A percentile compares a stretch with the other conserved stretches of the same genome.
Conservation (phyloP, 768 basidiomycete genomes). For the Pilatotrama ljubarskyi region DNA sequence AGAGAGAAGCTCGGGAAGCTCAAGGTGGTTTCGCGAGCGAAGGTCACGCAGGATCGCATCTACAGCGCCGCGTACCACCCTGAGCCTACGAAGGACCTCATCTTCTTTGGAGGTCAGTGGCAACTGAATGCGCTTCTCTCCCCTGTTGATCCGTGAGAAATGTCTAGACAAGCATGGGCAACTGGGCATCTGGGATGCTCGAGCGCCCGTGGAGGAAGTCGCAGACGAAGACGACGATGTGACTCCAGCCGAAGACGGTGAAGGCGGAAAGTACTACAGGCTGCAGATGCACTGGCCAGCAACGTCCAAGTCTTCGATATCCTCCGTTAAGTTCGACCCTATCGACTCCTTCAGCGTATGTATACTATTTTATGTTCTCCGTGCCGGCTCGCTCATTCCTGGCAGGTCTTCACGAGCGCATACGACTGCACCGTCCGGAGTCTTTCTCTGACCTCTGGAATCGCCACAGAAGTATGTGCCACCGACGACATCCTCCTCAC, state of each 20-base stretch:
- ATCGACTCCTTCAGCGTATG: constrained; percentile 70
- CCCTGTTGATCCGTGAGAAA: not conserved
- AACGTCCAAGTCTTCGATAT: constrained; percentile 76
- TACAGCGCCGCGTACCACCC: constrained; percentile 85
- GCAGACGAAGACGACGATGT: constrained; percentile 61
- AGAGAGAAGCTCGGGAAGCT: constrained; percentile 54
- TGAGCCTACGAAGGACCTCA: constrained; percentile 72
- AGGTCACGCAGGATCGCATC: constrained; percentile 72
- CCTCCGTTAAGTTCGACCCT: constrained; percentile 76
- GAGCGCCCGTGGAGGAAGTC: constrained; percentile 63
- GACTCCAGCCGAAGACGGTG: constrained; percentile 38
- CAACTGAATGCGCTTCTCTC: not conserved
- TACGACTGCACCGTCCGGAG: constrained; percentile 80
- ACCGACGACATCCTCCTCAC: constrained; percentile 62
- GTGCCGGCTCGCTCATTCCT: not conserved
- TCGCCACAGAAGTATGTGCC: constrained; percentile 69
- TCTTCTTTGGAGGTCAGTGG: constrained; percentile 79
- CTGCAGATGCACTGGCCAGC: constrained; percentile 86
- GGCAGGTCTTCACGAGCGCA: constrained; percentile 77
- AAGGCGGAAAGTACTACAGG: constrained; percentile 78
- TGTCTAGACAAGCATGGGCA: constrained; percentile 75
- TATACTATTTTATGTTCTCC: not conserved
- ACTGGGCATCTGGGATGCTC: constrained; percentile 85
- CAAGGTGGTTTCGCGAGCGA: constrained; percentile 73
- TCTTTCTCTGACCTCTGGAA: constrained; percentile 70